Conservation (phyloP, 2,329 filamentous ascomycete genomes). For the Calonectria hongkongensis region DNA sequence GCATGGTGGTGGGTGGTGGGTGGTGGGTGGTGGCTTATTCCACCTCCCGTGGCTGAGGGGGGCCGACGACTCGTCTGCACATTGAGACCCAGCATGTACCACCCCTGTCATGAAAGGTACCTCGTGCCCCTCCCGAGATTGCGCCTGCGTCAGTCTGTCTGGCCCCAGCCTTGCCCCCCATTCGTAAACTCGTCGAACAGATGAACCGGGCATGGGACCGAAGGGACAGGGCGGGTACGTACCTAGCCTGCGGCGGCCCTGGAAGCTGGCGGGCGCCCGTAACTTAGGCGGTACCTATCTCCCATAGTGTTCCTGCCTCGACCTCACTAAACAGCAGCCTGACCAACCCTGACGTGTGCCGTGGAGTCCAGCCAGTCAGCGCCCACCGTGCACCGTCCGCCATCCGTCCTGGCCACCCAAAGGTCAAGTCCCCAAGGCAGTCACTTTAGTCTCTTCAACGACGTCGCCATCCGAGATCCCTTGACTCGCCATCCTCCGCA, state of each 20-base stretch:
- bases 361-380: conserved; percentile 48
- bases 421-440: conserved; percentile 45
- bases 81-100: conserved; percentile 22
- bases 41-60: neutral
- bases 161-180: conserved; percentile 30
- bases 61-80: neutral
- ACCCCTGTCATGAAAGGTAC: conserved; percentile 20
- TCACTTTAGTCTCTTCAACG: conserved; percentile 44
- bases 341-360: conserved; percentile 50
- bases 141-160: conserved; percentile 38
- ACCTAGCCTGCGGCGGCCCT: conserved; percentile 13
- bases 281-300: conserved; percentile 12
- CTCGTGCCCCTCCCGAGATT: conserved; percentile 32
- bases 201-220: conserved; percentile 36
- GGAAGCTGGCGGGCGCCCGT: neutral
- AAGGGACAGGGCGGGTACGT: conserved; percentile 28
- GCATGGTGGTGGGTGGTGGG: neutral
- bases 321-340: conserved; percentile 33
- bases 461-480: conserved; percentile 40
- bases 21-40: conserved; percentile 16
- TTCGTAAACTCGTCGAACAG: conserved; percentile 27
- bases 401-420: conserved; percentile 42
- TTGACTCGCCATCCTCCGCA: conserved; percentile 39
- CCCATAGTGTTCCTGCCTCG: conserved; percentile 14
- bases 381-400: conserved; percentile 42